A percentile compares a stretch with the other conserved stretches of the same genome.
Conservation (phyloP, 2,329 filamentous ascomycete genomes). For the Fusarium verrucosum region DNA sequence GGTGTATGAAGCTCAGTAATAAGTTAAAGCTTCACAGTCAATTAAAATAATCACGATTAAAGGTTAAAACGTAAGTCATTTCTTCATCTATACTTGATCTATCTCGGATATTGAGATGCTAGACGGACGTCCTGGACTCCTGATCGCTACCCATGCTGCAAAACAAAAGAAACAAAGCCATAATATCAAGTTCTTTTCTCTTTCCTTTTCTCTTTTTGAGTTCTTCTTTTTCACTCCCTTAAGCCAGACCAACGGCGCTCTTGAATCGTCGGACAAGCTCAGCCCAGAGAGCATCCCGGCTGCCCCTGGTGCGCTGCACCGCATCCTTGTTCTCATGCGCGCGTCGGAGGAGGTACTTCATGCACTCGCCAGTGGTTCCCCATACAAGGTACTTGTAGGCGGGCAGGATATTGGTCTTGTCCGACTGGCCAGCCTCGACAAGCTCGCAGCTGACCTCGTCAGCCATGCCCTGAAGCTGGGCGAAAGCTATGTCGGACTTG, state of each 20-base stretch:
- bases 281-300: slow-evolving; percentile 68
- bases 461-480: slow-evolving; percentile 94
- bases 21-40: slow-evolving; percentile 4
- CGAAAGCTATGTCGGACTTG: slow-evolving; percentile 54
- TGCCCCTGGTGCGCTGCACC: slow-evolving; percentile 68
- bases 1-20: slow-evolving; percentile 43
- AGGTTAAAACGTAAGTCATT: slow-evolving; percentile 42
- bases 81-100: slow-evolving; percentile 43
- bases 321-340: slow-evolving; percentile 78
- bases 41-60: slow-evolving; percentile 10
- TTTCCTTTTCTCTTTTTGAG: slow-evolving; percentile 10
- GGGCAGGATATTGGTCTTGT: slow-evolving; percentile 55
- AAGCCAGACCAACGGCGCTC: slow-evolving; percentile 52
- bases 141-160: slow-evolving; percentile 43
- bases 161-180: slow-evolving; percentile 36
- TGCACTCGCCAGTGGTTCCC: slow-evolving; percentile 80
- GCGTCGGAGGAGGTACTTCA: slow-evolving; percentile 77
- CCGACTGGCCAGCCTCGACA: slow-evolving; percentile 50
- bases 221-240: slow-evolving; percentile 18
- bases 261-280: slow-evolving; percentile 68
- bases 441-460: slow-evolving; percentile 84
- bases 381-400: slow-evolving; percentile 77
- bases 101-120: slow-evolving; percentile 41
- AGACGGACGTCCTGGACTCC: slow-evolving; percentile 42
- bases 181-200: slow-evolving; percentile 37